Evolutionary conservation across 2,329 filamentous ascomycete species (phyloP).

Genomic region (Cordyceps militaris): DNA sequence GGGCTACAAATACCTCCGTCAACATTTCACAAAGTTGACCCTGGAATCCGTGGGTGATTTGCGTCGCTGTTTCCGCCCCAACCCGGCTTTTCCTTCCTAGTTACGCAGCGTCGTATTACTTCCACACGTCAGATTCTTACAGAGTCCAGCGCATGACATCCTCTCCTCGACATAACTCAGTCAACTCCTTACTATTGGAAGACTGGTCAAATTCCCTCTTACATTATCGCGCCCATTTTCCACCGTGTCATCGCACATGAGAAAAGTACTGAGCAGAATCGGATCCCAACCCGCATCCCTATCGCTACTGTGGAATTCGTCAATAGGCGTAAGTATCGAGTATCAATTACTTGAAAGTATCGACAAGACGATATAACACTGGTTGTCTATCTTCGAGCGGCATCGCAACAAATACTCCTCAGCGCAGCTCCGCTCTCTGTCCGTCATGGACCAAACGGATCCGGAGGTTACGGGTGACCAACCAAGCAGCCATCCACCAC

Average conservation of each 20-base stretch:
- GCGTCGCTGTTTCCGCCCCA: background rate
- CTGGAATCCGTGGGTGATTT: background rate
- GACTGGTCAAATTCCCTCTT: no score
- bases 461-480: slow-evolving; percentile 6
- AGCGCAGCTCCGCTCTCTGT: no score
- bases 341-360: no score
- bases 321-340: no score
- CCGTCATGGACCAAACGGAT: slow-evolving; percentile 5
- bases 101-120: slow-evolving; percentile 9
- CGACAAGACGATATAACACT: no score
- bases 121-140: slow-evolving; percentile 7
- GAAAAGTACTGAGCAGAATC: no score
- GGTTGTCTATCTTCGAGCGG: no score
- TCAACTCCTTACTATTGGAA: background rate
- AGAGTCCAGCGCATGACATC: background rate
- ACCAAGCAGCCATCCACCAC: slow-evolving; percentile 5
- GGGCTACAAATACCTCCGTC: background rate
- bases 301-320: no score
- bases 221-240: background rate
- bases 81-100: background rate
- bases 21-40: no score
- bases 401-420: background rate
- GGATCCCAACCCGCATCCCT: no score
- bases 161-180: background rate
- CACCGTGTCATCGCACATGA: background rate